These are phyloP conservation scores for Stagonosporopsis tanaceti DNA, from an alignment of 2,329 filamentous ascomycete species.

Conservation along the genomic window DNA sequence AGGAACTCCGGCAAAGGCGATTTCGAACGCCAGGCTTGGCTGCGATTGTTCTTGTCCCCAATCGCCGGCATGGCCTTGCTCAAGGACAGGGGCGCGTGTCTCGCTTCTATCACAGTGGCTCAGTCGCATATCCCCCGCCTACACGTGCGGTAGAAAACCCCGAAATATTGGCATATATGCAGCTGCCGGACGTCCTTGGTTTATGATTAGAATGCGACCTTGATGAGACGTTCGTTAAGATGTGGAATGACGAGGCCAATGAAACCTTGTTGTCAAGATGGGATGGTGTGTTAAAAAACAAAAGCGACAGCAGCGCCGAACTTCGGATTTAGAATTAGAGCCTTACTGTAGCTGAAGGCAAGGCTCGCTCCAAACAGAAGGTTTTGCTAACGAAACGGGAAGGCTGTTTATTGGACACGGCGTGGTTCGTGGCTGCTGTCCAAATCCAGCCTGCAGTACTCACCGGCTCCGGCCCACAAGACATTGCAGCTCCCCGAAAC, in stretches of 20 bases:
- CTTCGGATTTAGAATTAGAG: neutral
- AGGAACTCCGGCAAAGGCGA: neutral
- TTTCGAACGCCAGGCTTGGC: conserved; percentile 3
- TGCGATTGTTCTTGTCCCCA: conserved; percentile 8
- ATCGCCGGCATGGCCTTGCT: conserved; percentile 4
- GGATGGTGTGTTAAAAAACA: conserved; percentile 9
- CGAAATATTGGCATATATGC: conserved; percentile 6
- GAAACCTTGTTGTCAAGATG: neutral
- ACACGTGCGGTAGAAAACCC: neutral
- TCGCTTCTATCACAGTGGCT: neutral
- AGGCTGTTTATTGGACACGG: neutral
- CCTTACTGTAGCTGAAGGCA: neutral
- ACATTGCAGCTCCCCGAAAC: neutral
- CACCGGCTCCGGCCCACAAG: conserved; percentile 9
- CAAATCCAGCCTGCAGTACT: conserved; percentile 1
- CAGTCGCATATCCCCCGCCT: conserved; percentile 1
- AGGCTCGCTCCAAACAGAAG: neutral
- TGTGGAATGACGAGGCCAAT: conserved; percentile 1
- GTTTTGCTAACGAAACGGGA: neutral
- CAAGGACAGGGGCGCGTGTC: conserved; percentile 4
- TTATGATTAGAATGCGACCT: neutral
- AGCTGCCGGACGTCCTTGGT: neutral
- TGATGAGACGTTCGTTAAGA: neutral
- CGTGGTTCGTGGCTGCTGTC: neutral
- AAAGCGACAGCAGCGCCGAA: conserved; percentile 7